Evolutionary conservation across 306 rosid species (phyloP).

Genomic region (Vicia sativa): DNA sequence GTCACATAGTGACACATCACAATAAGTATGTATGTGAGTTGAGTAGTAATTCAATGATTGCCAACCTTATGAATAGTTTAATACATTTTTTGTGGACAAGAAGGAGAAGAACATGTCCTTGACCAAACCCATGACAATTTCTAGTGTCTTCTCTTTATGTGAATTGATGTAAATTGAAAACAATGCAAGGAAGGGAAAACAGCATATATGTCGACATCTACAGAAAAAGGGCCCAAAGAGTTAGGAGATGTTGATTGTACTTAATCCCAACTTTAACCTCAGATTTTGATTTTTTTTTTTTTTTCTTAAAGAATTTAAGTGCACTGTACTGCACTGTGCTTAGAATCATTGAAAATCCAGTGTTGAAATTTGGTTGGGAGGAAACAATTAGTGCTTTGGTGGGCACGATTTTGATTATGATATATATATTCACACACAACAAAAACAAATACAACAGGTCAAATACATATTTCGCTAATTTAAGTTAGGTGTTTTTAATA

Average conservation of each 20-base stretch:
- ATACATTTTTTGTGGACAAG: conserved; percentile 33
- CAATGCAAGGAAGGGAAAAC: conserved; percentile 32
- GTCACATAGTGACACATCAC: not conserved
- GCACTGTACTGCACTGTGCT: too few species aligned
- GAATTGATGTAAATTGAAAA: conserved; percentile 24
- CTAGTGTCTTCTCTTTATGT: conserved; percentile 12
- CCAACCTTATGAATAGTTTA: conserved; percentile 25
- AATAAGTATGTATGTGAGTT: not conserved
- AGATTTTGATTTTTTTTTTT: conserved; percentile 8
- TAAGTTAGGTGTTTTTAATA: too few species aligned
- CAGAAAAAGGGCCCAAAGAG: conserved; percentile 43
- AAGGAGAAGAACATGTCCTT: conserved; percentile 37
- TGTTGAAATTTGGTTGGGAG: too few species aligned
- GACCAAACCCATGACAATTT: conserved; percentile 35
- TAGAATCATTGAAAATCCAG: too few species aligned
- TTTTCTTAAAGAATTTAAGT: not conserved
- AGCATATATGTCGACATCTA: conserved; percentile 35
- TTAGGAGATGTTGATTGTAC: conserved; percentile 44
- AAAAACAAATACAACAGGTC: too few species aligned
- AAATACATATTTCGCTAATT: too few species aligned
- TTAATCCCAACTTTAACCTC: conserved; percentile 37
- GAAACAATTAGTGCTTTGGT: too few species aligned
- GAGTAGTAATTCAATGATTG: conserved; percentile 38
- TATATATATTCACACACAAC: too few species aligned
- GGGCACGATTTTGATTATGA: too few species aligned